phyloP scores from a whole-genome alignment of 2,329 filamentous ascomycete species.

The Talaromyces piceae region DNA sequence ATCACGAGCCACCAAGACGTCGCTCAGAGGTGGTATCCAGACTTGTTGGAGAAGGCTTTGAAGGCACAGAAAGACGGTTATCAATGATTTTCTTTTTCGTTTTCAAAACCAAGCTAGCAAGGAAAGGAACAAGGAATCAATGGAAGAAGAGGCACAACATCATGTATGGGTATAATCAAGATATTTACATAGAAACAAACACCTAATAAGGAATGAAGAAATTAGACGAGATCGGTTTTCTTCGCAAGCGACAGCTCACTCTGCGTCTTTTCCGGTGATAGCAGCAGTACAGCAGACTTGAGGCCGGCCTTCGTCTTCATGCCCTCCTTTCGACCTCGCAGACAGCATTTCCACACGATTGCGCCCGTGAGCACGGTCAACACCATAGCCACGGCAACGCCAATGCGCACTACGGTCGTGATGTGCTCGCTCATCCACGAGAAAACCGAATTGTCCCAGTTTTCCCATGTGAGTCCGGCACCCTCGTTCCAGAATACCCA shows the following conservation, averaged over 20 bases:
- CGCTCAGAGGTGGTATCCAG: conserved; percentile 29
- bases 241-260: background rate
- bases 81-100: background rate
- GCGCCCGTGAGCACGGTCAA: background rate
- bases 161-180: background rate
- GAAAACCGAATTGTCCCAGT: conserved; percentile 11
- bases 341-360: conserved; percentile 7
- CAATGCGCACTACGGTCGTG: background rate
- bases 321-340: background rate
- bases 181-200: background rate
- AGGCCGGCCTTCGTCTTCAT: background rate
- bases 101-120: no score
- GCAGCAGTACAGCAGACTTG: conserved; percentile 2
- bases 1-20: conserved; percentile 33
- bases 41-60: conserved; percentile 23
- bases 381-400: background rate
- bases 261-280: background rate
- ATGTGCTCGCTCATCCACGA: conserved; percentile 4
- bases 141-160: no score
- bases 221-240: conserved; percentile 6
- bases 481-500: conserved; percentile 12
- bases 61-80: conserved; percentile 18
- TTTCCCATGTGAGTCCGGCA: conserved; percentile 5
- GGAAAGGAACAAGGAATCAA: no score
- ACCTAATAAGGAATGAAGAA: background rate